Conservation (phyloP, 257 asterid genomes). For the Ilex asprella region DNA sequence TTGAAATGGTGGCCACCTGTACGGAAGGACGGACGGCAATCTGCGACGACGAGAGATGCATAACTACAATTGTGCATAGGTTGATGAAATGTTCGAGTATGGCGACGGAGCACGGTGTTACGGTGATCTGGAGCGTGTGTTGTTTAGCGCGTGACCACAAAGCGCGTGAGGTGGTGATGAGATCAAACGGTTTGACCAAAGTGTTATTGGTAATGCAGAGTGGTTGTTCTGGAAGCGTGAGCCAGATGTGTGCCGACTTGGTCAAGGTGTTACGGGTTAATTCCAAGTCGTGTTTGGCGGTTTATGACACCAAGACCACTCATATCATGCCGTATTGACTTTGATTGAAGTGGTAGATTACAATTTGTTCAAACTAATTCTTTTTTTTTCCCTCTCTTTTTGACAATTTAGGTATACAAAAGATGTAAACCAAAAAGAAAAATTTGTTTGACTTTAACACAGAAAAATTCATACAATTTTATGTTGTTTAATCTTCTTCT, state of each 20-base stretch:
- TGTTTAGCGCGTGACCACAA: constrained; percentile 46
- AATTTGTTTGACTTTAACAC: background rate
- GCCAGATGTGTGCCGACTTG: constrained; percentile 73
- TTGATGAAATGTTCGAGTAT: constrained; percentile 64
- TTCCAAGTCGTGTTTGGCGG: constrained; percentile 72
- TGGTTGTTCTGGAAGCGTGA: constrained; percentile 39
- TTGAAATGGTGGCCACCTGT: constrained; percentile 57
- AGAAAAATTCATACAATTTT: no score
- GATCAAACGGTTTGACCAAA: constrained; percentile 66
- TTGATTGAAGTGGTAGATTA: background rate
- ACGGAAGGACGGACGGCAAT: constrained; percentile 76
- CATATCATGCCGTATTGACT: constrained; percentile 74
- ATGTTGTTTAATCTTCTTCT: no score
- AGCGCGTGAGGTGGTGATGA: constrained; percentile 48
- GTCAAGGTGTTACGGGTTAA: constrained; percentile 68
- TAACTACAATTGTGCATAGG: constrained; percentile 52
- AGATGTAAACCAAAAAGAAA: constrained; percentile 9
- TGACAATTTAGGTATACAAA: constrained; percentile 2
- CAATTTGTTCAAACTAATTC: background rate
- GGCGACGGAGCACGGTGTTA: constrained; percentile 78
- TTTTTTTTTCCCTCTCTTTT: no score
- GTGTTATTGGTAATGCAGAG: constrained; percentile 91
- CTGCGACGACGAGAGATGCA: constrained; percentile 46
- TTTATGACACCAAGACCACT: constrained; percentile 75
- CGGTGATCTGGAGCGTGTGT: constrained; percentile 88